Conservation (phyloP, 31 red algal species). For the Endocladia muricata region DNA sequence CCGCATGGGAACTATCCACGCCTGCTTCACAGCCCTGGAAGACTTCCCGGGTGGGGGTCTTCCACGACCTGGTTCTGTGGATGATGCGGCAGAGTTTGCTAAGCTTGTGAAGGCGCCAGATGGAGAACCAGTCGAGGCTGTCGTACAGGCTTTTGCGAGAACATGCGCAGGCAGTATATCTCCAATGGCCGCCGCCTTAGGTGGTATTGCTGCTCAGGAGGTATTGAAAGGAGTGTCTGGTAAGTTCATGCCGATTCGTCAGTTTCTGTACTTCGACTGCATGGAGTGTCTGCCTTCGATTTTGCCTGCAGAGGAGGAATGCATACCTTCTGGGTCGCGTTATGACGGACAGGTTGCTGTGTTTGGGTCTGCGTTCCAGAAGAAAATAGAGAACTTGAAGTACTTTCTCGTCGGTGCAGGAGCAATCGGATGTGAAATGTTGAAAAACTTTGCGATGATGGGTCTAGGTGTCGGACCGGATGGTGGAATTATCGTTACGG, state of each 20-base stretch:
- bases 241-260: constrained; percentile 96
- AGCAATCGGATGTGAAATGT: constrained; percentile 96
- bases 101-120: constrained; percentile 43
- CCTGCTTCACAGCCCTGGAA: constrained; percentile 79
- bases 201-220: constrained; percentile 95
- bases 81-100: constrained; percentile 57
- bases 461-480: constrained; percentile 74
- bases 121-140: constrained; percentile 43
- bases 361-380: constrained; percentile 69
- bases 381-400: constrained; percentile 69
- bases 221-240: constrained; percentile 90
- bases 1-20: constrained; percentile 70
- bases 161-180: constrained; percentile 76
- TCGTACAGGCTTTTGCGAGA: constrained; percentile 85
- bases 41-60: constrained; percentile 41
- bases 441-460: constrained; percentile 98
- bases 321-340: constrained; percentile 56
- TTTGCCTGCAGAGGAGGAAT: constrained; percentile 67
- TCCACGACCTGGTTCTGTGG: constrained; percentile 54
- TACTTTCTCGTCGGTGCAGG: constrained; percentile 99
- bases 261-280: constrained; percentile 91
- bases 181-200: constrained; percentile 89
- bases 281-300: constrained; percentile 69
- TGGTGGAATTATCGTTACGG: constrained; percentile 84
- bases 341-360: constrained; percentile 98